These are phyloP conservation scores for Thalassiosira exigua DNA, from an alignment of 352 stramenopile species.

Conservation along the genomic window DNA sequence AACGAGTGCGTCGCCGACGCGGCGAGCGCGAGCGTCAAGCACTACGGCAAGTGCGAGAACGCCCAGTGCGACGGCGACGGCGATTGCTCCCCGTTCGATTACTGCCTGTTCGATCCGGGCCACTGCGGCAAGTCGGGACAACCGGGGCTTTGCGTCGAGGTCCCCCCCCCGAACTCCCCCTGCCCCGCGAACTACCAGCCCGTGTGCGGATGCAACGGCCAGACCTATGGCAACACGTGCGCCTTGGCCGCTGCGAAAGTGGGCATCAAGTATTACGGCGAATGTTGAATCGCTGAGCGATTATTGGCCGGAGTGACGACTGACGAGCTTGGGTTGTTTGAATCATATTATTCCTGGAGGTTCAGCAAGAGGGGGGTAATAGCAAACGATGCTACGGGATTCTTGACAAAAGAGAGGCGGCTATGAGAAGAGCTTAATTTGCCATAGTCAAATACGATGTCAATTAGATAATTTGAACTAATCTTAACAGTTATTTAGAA, in stretches of 20 bases:
- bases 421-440: too few relatives aligned
- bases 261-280: not conserved
- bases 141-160: not conserved
- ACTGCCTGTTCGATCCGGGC: not conserved
- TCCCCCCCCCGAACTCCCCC: not conserved
- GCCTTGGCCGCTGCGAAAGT: not conserved
- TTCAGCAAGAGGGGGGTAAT: too few relatives aligned
- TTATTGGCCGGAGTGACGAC: too few relatives aligned
- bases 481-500: too few relatives aligned
- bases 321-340: too few relatives aligned
- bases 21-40: not conserved
- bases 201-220: constrained; percentile 6
- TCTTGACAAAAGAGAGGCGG: too few relatives aligned
- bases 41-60: not conserved
- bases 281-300: too few relatives aligned
- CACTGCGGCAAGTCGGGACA: not conserved
- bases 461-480: too few relatives aligned
- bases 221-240: constrained; percentile 1
- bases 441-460: too few relatives aligned
- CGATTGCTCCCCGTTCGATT: not conserved
- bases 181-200: not conserved
- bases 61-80: not conserved
- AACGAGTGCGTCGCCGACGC: constrained; percentile 6
- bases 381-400: too few relatives aligned
- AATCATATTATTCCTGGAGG: too few relatives aligned